Evolutionary conservation across 179 eudicot species (phyloP).

Genomic region (Camellia oleifera): DNA sequence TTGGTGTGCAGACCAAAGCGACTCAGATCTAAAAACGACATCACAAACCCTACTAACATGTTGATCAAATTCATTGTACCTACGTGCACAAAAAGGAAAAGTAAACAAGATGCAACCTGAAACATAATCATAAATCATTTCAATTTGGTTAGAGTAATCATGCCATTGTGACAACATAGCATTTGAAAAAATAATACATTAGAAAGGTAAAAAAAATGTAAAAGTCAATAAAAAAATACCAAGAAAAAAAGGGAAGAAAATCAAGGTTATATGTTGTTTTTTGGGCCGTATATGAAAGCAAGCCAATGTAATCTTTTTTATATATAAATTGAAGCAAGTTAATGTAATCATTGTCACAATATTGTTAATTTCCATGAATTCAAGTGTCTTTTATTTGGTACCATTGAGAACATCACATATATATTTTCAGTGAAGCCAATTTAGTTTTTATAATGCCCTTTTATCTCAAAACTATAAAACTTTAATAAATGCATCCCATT

Average conservation of each 20-base stretch:
- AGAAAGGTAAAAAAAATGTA: background rate
- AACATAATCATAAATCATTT: background rate
- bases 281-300: no score
- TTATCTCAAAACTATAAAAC: background rate
- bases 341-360: no score
- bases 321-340: no score
- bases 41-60: constrained; percentile 91
- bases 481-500: background rate
- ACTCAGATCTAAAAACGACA: constrained; percentile 67
- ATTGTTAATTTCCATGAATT: no score
- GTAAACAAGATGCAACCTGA: background rate
- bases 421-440: no score
- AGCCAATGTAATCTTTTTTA: no score
- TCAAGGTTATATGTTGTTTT: background rate
- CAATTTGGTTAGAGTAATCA: background rate
- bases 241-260: background rate
- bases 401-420: no score
- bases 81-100: constrained; percentile 24
- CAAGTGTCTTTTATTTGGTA: no score
- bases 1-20: constrained; percentile 81
- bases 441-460: background rate
- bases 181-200: background rate
- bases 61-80: constrained; percentile 85
- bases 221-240: background rate
- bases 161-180: background rate